phyloP scores from a whole-genome alignment of 345 rosid species.

The Ailanthus altissimus region DNA sequence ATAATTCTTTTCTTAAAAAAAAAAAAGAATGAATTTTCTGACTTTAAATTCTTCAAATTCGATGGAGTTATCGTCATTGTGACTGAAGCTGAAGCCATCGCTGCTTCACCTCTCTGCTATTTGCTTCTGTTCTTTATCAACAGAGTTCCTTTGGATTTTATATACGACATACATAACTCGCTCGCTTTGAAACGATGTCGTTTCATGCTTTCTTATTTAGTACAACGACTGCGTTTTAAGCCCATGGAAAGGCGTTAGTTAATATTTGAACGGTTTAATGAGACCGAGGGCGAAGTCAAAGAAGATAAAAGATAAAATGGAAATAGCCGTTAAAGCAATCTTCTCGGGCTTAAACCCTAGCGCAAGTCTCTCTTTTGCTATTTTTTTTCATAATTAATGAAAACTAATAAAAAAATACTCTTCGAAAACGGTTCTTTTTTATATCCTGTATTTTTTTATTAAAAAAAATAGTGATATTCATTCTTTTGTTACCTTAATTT shows the following conservation, averaged over 20 bases:
- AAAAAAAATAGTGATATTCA: background rate
- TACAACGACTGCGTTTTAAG: conserved; percentile 7
- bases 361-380: conserved; percentile 6
- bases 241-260: too few species aligned
- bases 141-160: background rate
- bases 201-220: background rate
- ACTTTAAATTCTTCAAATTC: conserved; percentile 23
- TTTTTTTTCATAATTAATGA: background rate
- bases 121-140: background rate
- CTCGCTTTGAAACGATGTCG: background rate
- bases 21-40: conserved; percentile 2
- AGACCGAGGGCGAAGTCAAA: background rate
- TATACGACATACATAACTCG: background rate
- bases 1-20: background rate
- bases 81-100: conserved; percentile 34
- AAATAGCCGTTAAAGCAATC: conserved; percentile 35
- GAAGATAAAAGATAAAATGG: conserved; percentile 29
- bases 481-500: background rate
- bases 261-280: background rate
- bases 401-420: too few species aligned
- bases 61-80: conserved; percentile 15
- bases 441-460: background rate
- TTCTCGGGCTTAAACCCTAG: conserved; percentile 33
- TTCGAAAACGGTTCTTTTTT: background rate
- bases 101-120: background rate